Percentiles rank a stretch among this genome's conserved stretches.
Evolutionary conservation across 2,329 filamentous ascomycete species (phyloP).

Genomic region (Coleophoma eucalyptorum): DNA sequence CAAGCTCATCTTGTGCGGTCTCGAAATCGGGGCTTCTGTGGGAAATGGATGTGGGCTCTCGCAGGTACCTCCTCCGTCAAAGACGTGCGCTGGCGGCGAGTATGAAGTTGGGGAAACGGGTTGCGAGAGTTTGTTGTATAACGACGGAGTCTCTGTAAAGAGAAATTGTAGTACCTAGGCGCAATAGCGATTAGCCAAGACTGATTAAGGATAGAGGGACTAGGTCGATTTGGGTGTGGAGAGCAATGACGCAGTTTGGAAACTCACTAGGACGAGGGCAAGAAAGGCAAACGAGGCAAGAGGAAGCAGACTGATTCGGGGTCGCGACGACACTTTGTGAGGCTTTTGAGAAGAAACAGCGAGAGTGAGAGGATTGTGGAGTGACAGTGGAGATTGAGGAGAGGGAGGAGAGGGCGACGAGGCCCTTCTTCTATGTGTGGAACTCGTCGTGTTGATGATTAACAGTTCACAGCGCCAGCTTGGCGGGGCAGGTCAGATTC

Average conservation of each 20-base stretch:
- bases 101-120: conserved; percentile 27
- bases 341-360: conserved; percentile 7
- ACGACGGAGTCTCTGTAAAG: conserved; percentile 30
- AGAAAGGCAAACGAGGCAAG: conserved; percentile 27
- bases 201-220: no score
- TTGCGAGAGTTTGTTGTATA: conserved; percentile 27
- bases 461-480: conserved; percentile 17
- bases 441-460: conserved; percentile 21
- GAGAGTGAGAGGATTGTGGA: neutral
- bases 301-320: conserved; percentile 23
- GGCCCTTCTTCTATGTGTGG: conserved; percentile 19
- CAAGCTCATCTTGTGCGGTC: conserved; percentile 57
- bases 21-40: conserved; percentile 48
- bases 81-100: conserved; percentile 38
- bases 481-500: conserved; percentile 17
- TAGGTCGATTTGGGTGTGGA: no score
- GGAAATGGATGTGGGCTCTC: conserved; percentile 51
- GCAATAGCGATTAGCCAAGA: no score
- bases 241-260: neutral
- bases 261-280: conserved; percentile 25
- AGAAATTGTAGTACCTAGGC: conserved; percentile 48
- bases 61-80: conserved; percentile 44
- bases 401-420: conserved; percentile 9
- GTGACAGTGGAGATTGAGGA: neutral
- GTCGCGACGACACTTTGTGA: conserved; percentile 19